phyloP scores from a whole-genome alignment of 176 grass and related monocot species.

The Areca catechu region DNA sequence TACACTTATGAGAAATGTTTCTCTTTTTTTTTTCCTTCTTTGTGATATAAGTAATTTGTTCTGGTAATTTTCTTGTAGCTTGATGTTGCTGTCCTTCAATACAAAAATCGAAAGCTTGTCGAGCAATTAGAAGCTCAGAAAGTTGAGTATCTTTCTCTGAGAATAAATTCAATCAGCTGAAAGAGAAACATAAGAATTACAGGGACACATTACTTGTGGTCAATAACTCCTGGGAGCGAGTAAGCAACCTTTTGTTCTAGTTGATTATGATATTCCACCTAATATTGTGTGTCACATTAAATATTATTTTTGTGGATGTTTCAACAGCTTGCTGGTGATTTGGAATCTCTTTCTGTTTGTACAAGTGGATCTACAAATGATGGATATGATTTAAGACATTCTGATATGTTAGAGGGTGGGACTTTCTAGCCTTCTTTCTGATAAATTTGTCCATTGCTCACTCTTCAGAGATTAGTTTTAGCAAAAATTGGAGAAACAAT shows the following conservation, averaged over 20 bases:
- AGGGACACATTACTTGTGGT: conserved; percentile 43
- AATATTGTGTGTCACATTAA: neutral
- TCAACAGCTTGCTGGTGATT: conserved; percentile 59
- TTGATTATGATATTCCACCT: neutral
- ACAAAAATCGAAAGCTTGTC: conserved; percentile 79
- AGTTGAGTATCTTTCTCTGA: conserved; percentile 48
- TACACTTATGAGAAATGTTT: neutral
- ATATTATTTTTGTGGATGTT: neutral
- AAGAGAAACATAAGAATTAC: conserved; percentile 45
- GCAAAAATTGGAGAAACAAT: too few relatives aligned
- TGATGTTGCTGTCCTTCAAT: conserved; percentile 77
- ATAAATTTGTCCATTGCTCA: too few relatives aligned
- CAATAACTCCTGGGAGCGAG: conserved; percentile 62
- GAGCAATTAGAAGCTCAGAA: conserved; percentile 87
- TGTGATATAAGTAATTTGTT: conserved; percentile 8
- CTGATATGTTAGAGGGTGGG: conserved; percentile 28
- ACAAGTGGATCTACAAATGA: conserved; percentile 33
- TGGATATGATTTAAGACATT: conserved; percentile 21
- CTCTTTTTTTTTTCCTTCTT: conserved; percentile 8
- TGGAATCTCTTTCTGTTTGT: conserved; percentile 35
- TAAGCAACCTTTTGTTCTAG: conserved; percentile 17
- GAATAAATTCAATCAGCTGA: conserved; percentile 66
- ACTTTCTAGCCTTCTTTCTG: conserved; percentile 8
- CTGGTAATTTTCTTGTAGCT: conserved; percentile 27
- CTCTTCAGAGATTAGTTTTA: too few relatives aligned